A percentile compares a stretch with the other conserved stretches of the same genome.
Evolutionary conservation across 2,329 filamentous ascomycete species (phyloP).

Genomic region (Talaromyces sp.): DNA sequence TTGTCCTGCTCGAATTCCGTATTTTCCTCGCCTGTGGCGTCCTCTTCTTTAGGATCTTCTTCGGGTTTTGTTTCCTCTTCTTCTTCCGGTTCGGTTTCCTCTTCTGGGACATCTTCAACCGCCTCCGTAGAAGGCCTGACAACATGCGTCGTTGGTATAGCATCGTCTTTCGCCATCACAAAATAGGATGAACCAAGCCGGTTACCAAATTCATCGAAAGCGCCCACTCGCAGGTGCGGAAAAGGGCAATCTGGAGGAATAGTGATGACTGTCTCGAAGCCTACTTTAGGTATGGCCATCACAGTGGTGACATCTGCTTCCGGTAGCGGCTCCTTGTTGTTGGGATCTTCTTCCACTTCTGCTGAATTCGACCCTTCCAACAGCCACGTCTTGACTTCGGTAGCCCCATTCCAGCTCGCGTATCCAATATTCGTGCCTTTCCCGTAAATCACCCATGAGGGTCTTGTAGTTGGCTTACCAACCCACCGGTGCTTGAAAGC

Average conservation of each 20-base stretch:
- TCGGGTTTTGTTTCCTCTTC: background rate
- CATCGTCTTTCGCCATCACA: background rate
- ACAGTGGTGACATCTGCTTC: background rate
- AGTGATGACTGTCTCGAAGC: constrained; percentile 2
- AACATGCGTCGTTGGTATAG: background rate
- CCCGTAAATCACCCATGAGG: constrained; percentile 19
- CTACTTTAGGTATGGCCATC: background rate
- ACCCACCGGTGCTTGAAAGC: constrained; percentile 51
- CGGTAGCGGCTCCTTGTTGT: background rate
- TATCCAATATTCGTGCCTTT: constrained; percentile 22
- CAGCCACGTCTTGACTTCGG: constrained; percentile 29
- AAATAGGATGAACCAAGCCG: background rate
- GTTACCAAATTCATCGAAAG: background rate
- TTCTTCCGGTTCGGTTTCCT: background rate
- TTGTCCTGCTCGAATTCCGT: background rate
- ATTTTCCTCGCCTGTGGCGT: background rate
- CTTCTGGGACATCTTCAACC: background rate
- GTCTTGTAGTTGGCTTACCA: constrained; percentile 38
- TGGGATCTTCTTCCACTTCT: background rate
- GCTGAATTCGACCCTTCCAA: constrained; percentile 17
- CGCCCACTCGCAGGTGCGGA: background rate
- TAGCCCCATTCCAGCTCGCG: constrained; percentile 44
- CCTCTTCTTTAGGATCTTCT: background rate
- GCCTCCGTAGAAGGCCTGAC: background rate
- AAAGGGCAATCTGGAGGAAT: background rate